Conservation (phyloP, 2,329 filamentous ascomycete species). For the Leptographium radiaticola region DNA sequence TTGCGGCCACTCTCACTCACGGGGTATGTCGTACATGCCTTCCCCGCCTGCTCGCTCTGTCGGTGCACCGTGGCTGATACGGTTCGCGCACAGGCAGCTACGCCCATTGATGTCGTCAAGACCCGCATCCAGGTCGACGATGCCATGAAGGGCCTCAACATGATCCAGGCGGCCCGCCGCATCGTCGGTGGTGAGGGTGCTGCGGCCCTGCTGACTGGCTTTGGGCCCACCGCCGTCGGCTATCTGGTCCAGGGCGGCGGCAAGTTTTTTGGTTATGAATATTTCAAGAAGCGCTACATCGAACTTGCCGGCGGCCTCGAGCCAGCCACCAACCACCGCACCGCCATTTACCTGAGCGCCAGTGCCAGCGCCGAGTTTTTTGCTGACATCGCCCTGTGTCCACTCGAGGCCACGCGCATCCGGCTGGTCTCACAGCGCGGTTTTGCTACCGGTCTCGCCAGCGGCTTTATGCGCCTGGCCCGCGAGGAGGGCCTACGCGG, state of each 20-base stretch:
- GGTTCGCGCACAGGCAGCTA: slow-evolving; percentile 27
- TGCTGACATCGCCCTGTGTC: slow-evolving; percentile 73
- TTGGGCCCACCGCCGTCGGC: slow-evolving; percentile 73
- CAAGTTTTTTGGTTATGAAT: slow-evolving; percentile 88
- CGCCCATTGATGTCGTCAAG: slow-evolving; percentile 61
- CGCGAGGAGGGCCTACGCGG: slow-evolving; percentile 65
- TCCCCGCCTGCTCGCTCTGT: neutral
- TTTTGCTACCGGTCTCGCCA: slow-evolving; percentile 58
- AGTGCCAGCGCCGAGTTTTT: slow-evolving; percentile 59
- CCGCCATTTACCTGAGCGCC: slow-evolving; percentile 57
- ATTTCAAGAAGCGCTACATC: slow-evolving; percentile 85
- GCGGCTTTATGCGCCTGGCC: slow-evolving; percentile 63
- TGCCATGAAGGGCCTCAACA: slow-evolving; percentile 68
- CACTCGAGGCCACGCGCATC: slow-evolving; percentile 69
- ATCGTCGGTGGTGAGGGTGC: slow-evolving; percentile 71
- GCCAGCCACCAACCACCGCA: slow-evolving; percentile 29
- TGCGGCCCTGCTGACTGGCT: slow-evolving; percentile 66
- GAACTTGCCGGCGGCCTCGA: slow-evolving; percentile 45
- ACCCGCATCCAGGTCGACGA: slow-evolving; percentile 86
- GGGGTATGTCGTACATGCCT: slow-evolving; percentile 24
- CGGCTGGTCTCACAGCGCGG: slow-evolving; percentile 72
- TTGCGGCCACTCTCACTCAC: slow-evolving; percentile 38
- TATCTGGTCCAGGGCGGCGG: slow-evolving; percentile 83
- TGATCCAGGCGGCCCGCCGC: slow-evolving; percentile 65
- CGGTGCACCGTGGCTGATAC: neutral